Percentiles rank a stretch among this genome's conserved stretches.
Evolutionary conservation across 2,329 filamentous ascomycete species (phyloP).

Genomic region (Teratosphaeriaceae sp.): DNA sequence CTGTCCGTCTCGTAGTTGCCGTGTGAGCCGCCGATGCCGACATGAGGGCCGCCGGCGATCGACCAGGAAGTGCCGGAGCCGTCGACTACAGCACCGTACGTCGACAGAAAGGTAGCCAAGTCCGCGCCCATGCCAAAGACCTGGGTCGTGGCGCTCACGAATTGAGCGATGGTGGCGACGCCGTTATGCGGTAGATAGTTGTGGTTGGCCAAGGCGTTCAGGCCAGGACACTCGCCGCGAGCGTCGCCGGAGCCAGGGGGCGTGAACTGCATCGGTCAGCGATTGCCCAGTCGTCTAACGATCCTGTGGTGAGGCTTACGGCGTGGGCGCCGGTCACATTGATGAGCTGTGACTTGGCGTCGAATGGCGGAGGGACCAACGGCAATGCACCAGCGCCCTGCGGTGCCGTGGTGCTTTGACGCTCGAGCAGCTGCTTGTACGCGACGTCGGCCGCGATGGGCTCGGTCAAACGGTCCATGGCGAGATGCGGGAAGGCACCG

Average conservation of each 20-base stretch:
- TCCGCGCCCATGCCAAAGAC: constrained; percentile 23
- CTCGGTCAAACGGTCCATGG: constrained; percentile 5
- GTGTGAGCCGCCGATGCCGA: constrained; percentile 22
- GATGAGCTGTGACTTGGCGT: constrained; percentile 25
- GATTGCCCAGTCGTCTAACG: neutral
- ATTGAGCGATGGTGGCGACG: constrained; percentile 29
- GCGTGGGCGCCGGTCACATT: constrained; percentile 21
- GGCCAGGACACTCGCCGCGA: constrained; percentile 28
- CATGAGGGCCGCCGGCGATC: constrained; percentile 22
- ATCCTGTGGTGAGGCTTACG: neutral
- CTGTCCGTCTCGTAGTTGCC: constrained; percentile 31
- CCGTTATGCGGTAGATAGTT: constrained; percentile 29
- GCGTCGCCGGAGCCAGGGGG: constrained; percentile 24
- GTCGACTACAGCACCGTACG: constrained; percentile 29
- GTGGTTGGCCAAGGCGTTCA: constrained; percentile 31
- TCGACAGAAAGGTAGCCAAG: constrained; percentile 26
- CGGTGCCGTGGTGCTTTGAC: constrained; percentile 10
- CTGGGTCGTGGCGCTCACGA: constrained; percentile 22
- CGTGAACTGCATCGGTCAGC: constrained; percentile 14
- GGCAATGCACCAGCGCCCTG: constrained; percentile 23
- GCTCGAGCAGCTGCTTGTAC: constrained; percentile 5
- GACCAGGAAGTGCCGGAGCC: constrained; percentile 23
- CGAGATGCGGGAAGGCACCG: constrained; percentile 11
- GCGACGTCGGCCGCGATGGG: constrained; percentile 5
- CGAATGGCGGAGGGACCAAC: constrained; percentile 23